Conservation (phyloP, 2,329 filamentous ascomycete genomes). For the Cadophora malorum region DNA sequence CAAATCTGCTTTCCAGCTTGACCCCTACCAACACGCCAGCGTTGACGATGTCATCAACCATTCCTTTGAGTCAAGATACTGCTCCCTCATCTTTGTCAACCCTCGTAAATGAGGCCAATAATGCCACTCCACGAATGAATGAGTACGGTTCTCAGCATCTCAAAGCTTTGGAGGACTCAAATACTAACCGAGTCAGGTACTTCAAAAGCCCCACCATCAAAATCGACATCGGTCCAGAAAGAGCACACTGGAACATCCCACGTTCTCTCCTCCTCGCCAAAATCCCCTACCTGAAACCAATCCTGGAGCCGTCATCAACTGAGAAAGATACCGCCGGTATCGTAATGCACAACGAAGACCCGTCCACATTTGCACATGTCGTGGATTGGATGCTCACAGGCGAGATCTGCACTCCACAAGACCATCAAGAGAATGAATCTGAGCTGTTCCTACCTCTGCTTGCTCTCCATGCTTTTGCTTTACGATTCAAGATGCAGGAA, state of each 20-base stretch:
- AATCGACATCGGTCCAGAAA: neutral
- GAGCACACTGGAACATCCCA: neutral
- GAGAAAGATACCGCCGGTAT: neutral
- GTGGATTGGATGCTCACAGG: neutral
- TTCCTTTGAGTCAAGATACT: neutral
- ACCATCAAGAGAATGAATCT: neutral
- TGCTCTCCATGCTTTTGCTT: neutral
- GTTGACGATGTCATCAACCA: neutral
- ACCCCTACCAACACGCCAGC: neutral
- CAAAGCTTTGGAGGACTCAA: neutral
- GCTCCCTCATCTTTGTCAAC: neutral
- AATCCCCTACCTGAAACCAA: neutral
- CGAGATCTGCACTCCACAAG: neutral
- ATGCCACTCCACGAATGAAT: neutral
- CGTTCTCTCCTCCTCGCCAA: neutral
- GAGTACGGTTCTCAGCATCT: neutral
- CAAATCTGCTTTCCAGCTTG: neutral
- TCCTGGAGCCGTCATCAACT: neutral
- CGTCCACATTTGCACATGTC: neutral
- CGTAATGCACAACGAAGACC: neutral
- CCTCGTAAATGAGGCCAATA: neutral
- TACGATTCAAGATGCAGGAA: neutral
- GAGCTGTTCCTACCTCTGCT: neutral
- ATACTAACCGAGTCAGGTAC: neutral
- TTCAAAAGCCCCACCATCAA: neutral